Evolutionary conservation across 2,329 filamentous ascomycete genomes (phyloP), one percentile per base, ranked within the genome.

Genomic region (Alternaria sp.): DNA sequence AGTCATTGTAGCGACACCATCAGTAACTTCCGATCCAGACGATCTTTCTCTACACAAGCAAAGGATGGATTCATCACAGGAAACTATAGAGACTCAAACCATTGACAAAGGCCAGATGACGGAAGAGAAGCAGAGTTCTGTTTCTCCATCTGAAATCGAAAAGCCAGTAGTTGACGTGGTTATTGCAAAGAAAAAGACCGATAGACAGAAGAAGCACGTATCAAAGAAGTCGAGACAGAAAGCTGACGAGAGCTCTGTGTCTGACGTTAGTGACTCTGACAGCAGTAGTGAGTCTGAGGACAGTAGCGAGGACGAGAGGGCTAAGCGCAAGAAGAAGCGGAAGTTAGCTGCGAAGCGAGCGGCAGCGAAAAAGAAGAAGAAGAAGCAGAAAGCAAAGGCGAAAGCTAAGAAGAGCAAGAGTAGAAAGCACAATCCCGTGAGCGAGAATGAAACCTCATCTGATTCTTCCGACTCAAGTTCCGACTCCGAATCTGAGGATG

Each of bases 391-490:
- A 42, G 62, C 58, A 7, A 72, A 69, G 47, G 53, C 63, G 6
- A 75, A 70, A 42, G 43, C 34, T 18, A 73, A 65, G 60, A 73
- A 65, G 60, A 67, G 49, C n/a, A 70, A 66, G 51, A 65, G 47
- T 44, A 73, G 68, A 51, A 70, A 68, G 46, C 47, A 64, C n/a
- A 59, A 65, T 1, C 54, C 47, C 28, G 51, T 62, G 0, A 70
- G 66, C 48, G 66, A 70, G 14, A 61, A 68, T 3, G 62, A 65
- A 12, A 69, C 60, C 30, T 65, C 63, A 4, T 55, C 58, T 7
- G 49, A 59, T 16, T 66, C 61, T n/a, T 69, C 65, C 1, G 64
- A 66, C 4, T 71, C 64, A 2, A 63, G 67, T 3, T 71, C 67
- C 1, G 65, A 66, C 5, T 65, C 65, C 11, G 64, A 66, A n/a